These are phyloP conservation scores for Apodospora peruviana DNA, from an alignment of 495 filamentous ascomycete genomes.

Conservation along the genomic window DNA sequence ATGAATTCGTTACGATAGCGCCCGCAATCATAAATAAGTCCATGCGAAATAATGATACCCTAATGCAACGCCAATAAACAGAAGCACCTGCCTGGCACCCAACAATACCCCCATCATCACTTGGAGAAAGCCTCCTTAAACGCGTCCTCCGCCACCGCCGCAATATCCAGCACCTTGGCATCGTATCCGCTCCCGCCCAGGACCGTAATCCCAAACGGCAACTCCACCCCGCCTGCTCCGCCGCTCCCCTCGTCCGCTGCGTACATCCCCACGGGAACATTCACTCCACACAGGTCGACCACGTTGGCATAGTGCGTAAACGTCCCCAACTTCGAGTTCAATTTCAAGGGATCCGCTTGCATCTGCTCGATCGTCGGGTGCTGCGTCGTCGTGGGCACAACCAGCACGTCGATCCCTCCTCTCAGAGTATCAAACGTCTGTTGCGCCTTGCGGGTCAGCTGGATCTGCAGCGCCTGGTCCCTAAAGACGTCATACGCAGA, in stretches of 20 bases:
- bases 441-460: conserved; percentile 42
- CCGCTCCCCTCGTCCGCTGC: conserved; percentile 22
- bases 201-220: conserved; percentile 63
- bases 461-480: conserved; percentile 47
- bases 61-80: too few species aligned
- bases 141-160: conserved; percentile 45
- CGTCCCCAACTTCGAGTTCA: conserved; percentile 52
- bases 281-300: conserved; percentile 57
- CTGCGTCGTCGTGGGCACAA: conserved; percentile 56
- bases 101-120: too few species aligned
- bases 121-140: conserved; percentile 7
- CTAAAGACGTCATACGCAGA: conserved; percentile 50
- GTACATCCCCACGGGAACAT: conserved; percentile 51
- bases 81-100: too few species aligned
- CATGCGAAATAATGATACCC: too few species aligned
- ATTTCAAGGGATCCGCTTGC: conserved; percentile 45
- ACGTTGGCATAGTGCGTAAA: conserved; percentile 65
- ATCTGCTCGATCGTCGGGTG: conserved; percentile 56
- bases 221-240: conserved; percentile 22
- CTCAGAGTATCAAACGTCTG: conserved; percentile 37
- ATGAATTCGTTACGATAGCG: too few species aligned
- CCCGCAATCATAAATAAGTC: too few species aligned
- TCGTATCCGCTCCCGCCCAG: conserved; percentile 51
- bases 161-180: conserved; percentile 51
- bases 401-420: conserved; percentile 48